Percentiles rank a stretch among this genome's conserved stretches.
Conservation (phyloP, 805 yeast species). For the Lipomyces spencermartinsiae region DNA sequence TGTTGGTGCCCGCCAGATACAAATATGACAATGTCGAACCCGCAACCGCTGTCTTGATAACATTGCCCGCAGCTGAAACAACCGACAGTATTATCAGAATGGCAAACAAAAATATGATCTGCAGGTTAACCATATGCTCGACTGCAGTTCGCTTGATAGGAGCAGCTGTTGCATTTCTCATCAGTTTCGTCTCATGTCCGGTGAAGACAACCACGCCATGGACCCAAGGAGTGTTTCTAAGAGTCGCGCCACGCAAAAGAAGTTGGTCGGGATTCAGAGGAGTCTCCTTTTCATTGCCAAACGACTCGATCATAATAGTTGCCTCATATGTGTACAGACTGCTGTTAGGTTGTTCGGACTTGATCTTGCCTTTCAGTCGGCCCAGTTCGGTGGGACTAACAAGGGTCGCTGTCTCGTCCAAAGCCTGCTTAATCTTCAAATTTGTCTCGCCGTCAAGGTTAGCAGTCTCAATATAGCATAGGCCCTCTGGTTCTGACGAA, state of each 20-base stretch:
- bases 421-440: constrained; percentile 89
- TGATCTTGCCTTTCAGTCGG: constrained; percentile 61
- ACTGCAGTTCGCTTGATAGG: constrained; percentile 98
- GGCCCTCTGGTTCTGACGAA: constrained; percentile 97
- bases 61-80: constrained; percentile 87
- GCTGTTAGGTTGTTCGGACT: constrained; percentile 92
- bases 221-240: constrained; percentile 94
- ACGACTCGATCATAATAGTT: constrained; percentile 60
- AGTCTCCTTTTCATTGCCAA: constrained; percentile 46
- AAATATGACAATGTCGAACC: constrained; percentile 64
- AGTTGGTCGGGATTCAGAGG: constrained; percentile 90
- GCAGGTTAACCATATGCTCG: constrained; percentile 91
- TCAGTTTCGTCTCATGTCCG: constrained; percentile 96
- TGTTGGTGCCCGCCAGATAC: constrained; percentile 69
- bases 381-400: constrained; percentile 69
- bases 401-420: constrained; percentile 73
- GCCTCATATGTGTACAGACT: constrained; percentile 96
- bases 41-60: constrained; percentile 55
- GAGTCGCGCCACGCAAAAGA: constrained; percentile 91
- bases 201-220: constrained; percentile 93
- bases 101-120: constrained; percentile 84
- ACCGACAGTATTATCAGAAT: constrained; percentile 76
- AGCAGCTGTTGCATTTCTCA: constrained; percentile 98
- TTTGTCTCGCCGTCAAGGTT: constrained; percentile 98
- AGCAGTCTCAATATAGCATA: constrained; percentile 97